Evolutionary conservation across 2,329 filamentous ascomycete genomes (phyloP).

Genomic region (Huntiella moniliformis): DNA sequence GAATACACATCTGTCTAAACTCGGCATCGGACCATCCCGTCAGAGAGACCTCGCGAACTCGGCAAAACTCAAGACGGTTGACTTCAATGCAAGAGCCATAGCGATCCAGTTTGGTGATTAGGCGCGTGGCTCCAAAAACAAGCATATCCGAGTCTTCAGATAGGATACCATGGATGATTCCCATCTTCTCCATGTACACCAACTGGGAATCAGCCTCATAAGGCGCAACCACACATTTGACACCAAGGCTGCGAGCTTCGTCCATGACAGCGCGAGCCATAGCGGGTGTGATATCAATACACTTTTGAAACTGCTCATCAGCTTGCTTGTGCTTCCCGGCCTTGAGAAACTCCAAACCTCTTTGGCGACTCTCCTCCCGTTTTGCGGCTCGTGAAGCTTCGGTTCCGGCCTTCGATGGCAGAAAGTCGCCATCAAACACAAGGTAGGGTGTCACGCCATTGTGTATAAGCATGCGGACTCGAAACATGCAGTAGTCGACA

Average conservation of each 20-base stretch:
- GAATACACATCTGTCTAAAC: slow-evolving; percentile 86
- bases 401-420: slow-evolving; percentile 82
- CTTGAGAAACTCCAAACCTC: slow-evolving; percentile 60
- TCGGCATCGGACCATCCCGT: slow-evolving; percentile 83
- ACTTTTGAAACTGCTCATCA: slow-evolving; percentile 76
- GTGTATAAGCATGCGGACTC: slow-evolving; percentile 83
- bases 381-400: slow-evolving; percentile 59
- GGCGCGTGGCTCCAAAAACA: slow-evolving; percentile 78
- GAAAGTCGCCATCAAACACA: slow-evolving; percentile 86
- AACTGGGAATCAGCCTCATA: slow-evolving; percentile 97
- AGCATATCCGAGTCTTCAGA: slow-evolving; percentile 94
- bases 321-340: slow-evolving; percentile 69
- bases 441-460: slow-evolving; percentile 90
- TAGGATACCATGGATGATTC: slow-evolving; percentile 68
- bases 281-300: slow-evolving; percentile 83
- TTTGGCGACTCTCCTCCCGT: slow-evolving; percentile 56
- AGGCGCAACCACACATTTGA: slow-evolving; percentile 83
- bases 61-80: slow-evolving; percentile 71
- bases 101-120: slow-evolving; percentile 86
- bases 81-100: slow-evolving; percentile 88
- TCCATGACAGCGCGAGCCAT: slow-evolving; percentile 90
- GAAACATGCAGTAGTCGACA: slow-evolving; percentile 75
- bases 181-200: slow-evolving; percentile 76
- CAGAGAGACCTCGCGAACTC: slow-evolving; percentile 71
- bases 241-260: slow-evolving; percentile 59